phyloP scores from a whole-genome alignment of 257 asterid species.

The Fraxinus cuspidata region DNA sequence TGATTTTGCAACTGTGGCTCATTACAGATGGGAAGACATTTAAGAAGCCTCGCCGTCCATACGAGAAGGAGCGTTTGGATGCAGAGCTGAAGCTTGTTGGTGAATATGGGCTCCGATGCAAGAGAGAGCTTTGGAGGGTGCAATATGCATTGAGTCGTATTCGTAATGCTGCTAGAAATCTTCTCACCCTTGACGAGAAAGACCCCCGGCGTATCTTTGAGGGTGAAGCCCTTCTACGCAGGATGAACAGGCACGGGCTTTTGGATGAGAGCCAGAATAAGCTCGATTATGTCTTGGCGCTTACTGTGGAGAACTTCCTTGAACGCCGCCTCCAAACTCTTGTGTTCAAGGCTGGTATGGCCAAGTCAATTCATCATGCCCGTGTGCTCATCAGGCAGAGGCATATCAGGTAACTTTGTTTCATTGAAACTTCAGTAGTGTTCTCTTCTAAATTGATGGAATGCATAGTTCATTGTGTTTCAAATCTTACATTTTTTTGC shows the following conservation, averaged over 20 bases:
- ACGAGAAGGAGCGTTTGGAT: constrained; percentile 13
- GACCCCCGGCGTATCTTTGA: constrained; percentile 7
- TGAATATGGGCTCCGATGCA: constrained; percentile 4
- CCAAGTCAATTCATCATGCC: constrained; percentile 50
- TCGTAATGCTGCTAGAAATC: neutral
- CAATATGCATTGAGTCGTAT: constrained; percentile 5
- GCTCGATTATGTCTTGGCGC: constrained; percentile 50
- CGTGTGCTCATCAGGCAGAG: constrained; percentile 54
- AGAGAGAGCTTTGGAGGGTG: constrained; percentile 18
- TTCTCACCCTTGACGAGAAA: neutral
- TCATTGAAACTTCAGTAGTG: neutral
- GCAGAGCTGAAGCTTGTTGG: constrained; percentile 9
- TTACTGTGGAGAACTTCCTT: constrained; percentile 50
- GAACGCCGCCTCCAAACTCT: constrained; percentile 51
- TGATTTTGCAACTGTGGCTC: neutral
- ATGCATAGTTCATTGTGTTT: neutral
- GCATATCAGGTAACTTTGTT: constrained; percentile 38
- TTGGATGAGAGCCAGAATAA: constrained; percentile 46
- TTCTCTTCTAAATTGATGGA: neutral
- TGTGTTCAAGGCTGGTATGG: constrained; percentile 53
- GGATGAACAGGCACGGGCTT: constrained; percentile 31
- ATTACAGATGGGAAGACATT: constrained; percentile 6
- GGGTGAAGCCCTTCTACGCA: constrained; percentile 6
- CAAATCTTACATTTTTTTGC: neutral
- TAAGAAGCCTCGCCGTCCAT: constrained; percentile 18